Conservation (phyloP, 179 eudicot genomes). For the Heliamphora pulchella region DNA sequence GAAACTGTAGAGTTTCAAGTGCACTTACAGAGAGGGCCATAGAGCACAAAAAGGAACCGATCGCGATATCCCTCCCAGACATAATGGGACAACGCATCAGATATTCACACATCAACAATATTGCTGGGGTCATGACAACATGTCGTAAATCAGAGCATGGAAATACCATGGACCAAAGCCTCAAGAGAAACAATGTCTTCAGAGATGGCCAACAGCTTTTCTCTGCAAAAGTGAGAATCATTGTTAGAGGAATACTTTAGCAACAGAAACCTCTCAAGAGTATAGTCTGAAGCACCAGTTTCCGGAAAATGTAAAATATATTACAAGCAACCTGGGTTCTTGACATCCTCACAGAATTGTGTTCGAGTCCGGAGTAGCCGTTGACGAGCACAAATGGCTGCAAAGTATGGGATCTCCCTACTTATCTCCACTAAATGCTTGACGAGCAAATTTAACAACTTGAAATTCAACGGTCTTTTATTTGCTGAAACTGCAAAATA, state of each 20-base stretch:
- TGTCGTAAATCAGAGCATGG: conserved; percentile 98
- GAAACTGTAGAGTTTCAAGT: not conserved
- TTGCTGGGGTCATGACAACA: conserved; percentile 86
- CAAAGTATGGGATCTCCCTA: conserved; percentile 71
- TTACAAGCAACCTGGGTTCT: conserved; percentile 55
- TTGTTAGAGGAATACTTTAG: not conserved
- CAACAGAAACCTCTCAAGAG: not conserved
- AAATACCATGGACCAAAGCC: conserved; percentile 93
- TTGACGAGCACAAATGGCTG: conserved; percentile 96
- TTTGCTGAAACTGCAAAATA: conserved; percentile 84
- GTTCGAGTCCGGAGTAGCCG: conserved; percentile 58
- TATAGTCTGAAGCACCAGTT: not conserved
- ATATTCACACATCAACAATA: conserved; percentile 81
- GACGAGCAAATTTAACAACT: conserved; percentile 67
- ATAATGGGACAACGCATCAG: conserved; percentile 79
- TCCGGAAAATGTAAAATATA: not conserved
- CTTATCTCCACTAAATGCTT: conserved; percentile 95
- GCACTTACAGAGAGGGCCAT: conserved; percentile 72
- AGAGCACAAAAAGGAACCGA: conserved; percentile 86
- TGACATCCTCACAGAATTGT: conserved; percentile 64
- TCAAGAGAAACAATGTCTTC: conserved; percentile 76
- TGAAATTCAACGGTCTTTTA: conserved; percentile 63
- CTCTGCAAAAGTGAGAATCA: conserved; percentile 31
- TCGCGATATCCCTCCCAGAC: conserved; percentile 68
- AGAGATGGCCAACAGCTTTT: conserved; percentile 89